These are phyloP conservation scores for Tuber aestivum DNA, from an alignment of 495 filamentous ascomycete genomes.

Conservation along the genomic window DNA sequence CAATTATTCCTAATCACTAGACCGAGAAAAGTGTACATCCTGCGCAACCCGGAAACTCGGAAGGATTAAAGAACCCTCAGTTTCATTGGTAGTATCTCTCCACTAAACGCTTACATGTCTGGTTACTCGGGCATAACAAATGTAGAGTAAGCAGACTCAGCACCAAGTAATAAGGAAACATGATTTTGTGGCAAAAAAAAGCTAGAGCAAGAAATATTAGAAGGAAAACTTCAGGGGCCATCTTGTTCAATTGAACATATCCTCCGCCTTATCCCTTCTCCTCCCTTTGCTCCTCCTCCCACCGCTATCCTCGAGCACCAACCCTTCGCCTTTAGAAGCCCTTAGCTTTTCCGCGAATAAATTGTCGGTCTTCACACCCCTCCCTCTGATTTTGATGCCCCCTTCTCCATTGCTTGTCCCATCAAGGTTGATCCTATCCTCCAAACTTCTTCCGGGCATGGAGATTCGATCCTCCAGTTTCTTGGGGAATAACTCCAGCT, in stretches of 20 bases:
- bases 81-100: background rate
- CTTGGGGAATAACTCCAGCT: conserved; percentile 29
- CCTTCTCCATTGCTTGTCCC: conserved; percentile 3
- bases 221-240: background rate
- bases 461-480: conserved; percentile 34
- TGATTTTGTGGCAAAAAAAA: background rate
- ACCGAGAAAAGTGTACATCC: background rate
- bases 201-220: background rate
- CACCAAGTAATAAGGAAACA: background rate
- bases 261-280: conserved; percentile 38
- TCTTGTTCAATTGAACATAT: conserved; percentile 35
- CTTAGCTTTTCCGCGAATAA: conserved; percentile 40
- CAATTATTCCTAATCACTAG: background rate
- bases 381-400: conserved; percentile 30
- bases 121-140: background rate
- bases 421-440: conserved; percentile 30
- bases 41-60: background rate
- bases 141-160: background rate
- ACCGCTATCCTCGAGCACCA: conserved; percentile 20
- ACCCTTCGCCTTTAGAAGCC: conserved; percentile 34
- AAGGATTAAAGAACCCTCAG: background rate
- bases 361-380: conserved; percentile 29
- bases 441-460: conserved; percentile 25
- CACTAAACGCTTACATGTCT: background rate
- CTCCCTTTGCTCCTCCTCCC: conserved; percentile 16